These are phyloP conservation scores for Plenodomus tracheiphilus DNA, from an alignment of 2,329 filamentous ascomycete genomes.

Conservation along the genomic window DNA sequence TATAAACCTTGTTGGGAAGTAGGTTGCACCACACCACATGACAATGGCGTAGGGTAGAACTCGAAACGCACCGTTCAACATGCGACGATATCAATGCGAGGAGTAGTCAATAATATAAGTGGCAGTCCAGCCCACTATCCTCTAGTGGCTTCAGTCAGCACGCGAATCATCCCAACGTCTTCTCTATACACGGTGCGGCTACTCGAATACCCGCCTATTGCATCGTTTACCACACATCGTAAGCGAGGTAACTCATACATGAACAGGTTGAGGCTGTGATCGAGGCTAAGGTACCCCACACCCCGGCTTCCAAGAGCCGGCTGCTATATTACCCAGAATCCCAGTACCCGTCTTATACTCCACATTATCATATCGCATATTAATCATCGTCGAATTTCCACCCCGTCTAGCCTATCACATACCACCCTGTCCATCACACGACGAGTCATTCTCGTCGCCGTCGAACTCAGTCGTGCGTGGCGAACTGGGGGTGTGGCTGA, in stretches of 20 bases:
- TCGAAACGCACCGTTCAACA: too few relatives aligned
- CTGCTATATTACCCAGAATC: neutral
- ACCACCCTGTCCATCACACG: neutral
- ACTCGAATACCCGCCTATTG: too few relatives aligned
- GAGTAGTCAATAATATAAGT: too few relatives aligned
- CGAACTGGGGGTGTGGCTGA: neutral
- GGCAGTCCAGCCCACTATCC: too few relatives aligned
- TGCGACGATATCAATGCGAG: too few relatives aligned
- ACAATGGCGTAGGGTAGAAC: too few relatives aligned
- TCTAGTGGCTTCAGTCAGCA: too few relatives aligned
- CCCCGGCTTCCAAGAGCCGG: neutral
- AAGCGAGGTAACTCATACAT: neutral
- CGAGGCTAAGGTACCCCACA: neutral
- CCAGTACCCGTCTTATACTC: neutral
- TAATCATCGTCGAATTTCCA: neutral
- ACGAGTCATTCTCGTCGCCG: neutral
- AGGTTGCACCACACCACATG: neutral
- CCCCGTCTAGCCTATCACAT: neutral
- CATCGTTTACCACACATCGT: too few relatives aligned
- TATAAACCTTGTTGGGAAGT: neutral
- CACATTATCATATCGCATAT: neutral
- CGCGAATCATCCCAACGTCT: too few relatives aligned
- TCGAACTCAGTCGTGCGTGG: neutral
- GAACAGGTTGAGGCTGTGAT: neutral
- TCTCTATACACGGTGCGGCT: too few relatives aligned